These are phyloP conservation scores for Microstegium vimineum DNA, from an alignment of 176 grass and related monocot genomes.

Conservation along the genomic window DNA sequence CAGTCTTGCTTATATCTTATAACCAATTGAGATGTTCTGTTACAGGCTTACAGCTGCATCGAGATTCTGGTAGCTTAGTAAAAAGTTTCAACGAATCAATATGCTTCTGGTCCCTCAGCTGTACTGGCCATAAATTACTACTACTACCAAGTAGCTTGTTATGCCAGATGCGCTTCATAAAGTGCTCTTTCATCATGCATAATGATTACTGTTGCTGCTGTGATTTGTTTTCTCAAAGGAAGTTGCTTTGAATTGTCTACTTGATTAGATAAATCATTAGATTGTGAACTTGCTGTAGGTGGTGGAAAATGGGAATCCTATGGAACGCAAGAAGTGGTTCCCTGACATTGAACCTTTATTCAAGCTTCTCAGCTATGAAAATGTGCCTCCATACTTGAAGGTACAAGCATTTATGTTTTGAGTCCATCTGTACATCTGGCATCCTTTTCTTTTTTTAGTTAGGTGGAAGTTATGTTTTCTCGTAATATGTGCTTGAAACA, in stretches of 20 bases:
- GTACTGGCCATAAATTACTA: background rate
- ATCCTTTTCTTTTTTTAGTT: background rate
- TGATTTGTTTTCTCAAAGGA: constrained; percentile 2
- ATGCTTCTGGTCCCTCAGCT: background rate
- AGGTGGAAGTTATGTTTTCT: background rate
- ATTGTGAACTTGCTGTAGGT: constrained; percentile 54
- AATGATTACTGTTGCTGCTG: constrained; percentile 13
- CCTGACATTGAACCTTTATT: constrained; percentile 90
- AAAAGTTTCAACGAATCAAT: background rate
- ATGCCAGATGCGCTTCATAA: background rate
- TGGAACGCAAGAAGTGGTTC: constrained; percentile 85
- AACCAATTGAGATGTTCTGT: background rate
- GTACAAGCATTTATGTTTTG: constrained; percentile 31
- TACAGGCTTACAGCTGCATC: background rate
- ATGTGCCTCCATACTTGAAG: constrained; percentile 98
- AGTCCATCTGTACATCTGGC: background rate
- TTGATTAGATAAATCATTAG: background rate
- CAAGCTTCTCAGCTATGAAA: constrained; percentile 97
- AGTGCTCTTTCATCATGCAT: background rate
- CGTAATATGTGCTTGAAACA: constrained; percentile 23
- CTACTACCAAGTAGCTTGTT: background rate
- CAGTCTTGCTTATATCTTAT: background rate
- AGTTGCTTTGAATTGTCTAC: background rate
- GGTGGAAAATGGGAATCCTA: constrained; percentile 94
- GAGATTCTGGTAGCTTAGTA: background rate